phyloP scores from a whole-genome alignment of 208 protist species.

The Leptomonas pyrrhocoris region DNA sequence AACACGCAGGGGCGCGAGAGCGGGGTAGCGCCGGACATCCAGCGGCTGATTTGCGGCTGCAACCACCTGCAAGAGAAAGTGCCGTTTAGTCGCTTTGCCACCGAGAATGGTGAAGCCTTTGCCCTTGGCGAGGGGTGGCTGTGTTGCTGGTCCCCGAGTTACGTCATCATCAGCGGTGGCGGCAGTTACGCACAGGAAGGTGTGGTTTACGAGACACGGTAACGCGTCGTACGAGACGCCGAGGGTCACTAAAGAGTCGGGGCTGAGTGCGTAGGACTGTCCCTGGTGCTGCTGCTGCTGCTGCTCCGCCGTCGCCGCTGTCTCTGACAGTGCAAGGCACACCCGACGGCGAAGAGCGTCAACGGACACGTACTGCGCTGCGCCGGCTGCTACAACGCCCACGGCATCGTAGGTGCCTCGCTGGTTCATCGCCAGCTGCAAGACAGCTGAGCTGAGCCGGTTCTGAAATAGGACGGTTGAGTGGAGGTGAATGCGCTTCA shows the following conservation, averaged over 20 bases:
- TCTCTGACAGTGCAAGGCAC: conserved; percentile 1
- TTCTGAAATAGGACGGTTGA: conserved; percentile 60
- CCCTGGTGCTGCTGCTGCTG: neutral
- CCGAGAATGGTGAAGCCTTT: conserved; percentile 33
- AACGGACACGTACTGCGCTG: conserved; percentile 17
- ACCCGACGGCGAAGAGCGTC: conserved; percentile 24
- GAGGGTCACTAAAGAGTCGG: conserved; percentile 26
- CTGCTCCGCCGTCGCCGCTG: neutral
- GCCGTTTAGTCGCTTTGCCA: conserved; percentile 29
- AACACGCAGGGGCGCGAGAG: conserved; percentile 23
- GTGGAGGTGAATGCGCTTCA: conserved; percentile 52
- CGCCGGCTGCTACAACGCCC: conserved; percentile 3
- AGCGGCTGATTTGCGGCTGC: conserved; percentile 18
- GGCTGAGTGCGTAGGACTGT: conserved; percentile 1
- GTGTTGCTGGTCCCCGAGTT: neutral
- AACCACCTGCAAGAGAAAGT: conserved; percentile 53
- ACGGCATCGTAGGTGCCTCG: conserved; percentile 17
- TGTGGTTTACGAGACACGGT: conserved; percentile 44
- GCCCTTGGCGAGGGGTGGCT: conserved; percentile 34
- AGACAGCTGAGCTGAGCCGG: conserved; percentile 41
- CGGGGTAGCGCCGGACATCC: conserved; percentile 22
- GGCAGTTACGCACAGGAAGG: conserved; percentile 53
- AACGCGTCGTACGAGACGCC: conserved; percentile 72
- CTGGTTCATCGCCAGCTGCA: conserved; percentile 26
- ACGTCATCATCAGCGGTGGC: neutral